Conservation (phyloP, 345 rosid genomes). For the Camelina laxa region DNA sequence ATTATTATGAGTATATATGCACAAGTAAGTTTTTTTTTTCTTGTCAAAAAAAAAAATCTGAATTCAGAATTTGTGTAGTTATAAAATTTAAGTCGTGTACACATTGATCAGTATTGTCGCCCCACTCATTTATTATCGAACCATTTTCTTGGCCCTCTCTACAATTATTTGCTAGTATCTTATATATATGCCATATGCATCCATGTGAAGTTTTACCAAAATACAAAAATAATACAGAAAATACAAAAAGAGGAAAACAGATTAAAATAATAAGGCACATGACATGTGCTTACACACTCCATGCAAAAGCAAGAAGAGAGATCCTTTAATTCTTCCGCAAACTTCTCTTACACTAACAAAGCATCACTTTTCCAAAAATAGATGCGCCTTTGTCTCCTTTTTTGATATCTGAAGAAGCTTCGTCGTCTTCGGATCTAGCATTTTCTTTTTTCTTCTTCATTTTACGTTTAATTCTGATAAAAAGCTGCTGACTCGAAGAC, state of each 20-base stretch:
- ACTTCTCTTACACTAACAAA: conserved; percentile 43
- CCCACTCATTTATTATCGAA: conserved; percentile 42
- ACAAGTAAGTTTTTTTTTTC: too few species aligned
- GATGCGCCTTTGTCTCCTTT: conserved; percentile 39
- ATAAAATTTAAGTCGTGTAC: conserved; percentile 8
- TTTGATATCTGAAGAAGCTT: conserved; percentile 35
- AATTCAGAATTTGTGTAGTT: not conserved
- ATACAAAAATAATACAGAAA: conserved; percentile 17
- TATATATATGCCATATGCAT: conserved; percentile 18
- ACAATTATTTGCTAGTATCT: conserved; percentile 20
- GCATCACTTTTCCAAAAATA: conserved; percentile 38
- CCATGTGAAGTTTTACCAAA: conserved; percentile 36
- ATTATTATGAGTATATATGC: too few species aligned
- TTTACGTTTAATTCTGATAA: conserved; percentile 17
- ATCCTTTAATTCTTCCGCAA: conserved; percentile 49
- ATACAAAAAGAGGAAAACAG: not conserved
- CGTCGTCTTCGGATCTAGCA: conserved; percentile 45
- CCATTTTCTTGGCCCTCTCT: conserved; percentile 28
- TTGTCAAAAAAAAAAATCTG: too few species aligned
- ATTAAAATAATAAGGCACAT: not conserved
- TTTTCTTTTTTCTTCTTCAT: not conserved
- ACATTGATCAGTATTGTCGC: conserved; percentile 22
- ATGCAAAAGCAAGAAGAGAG: conserved; percentile 13
- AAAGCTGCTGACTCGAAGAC: conserved; percentile 32
- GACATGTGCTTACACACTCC: not conserved